Conservation (phyloP, 345 rosid species). For the Arabis alpina region DNA sequence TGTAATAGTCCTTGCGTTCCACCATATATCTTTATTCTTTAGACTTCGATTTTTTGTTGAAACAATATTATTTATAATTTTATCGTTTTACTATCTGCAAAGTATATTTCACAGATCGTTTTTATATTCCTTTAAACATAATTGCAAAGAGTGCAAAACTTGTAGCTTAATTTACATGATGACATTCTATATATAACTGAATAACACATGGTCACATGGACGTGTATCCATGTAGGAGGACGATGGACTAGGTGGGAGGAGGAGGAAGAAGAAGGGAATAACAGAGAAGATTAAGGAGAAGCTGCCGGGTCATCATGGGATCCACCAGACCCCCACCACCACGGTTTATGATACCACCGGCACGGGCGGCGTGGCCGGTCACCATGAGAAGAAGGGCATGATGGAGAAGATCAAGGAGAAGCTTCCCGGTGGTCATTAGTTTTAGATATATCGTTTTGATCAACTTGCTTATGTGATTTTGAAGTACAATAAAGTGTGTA, state of each 20-base stretch:
- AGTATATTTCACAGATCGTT: too few relatives aligned
- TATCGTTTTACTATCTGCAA: too few relatives aligned
- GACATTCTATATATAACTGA: not conserved
- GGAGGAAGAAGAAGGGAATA: slow-evolving; percentile 67
- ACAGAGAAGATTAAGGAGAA: slow-evolving; percentile 56
- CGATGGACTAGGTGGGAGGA: slow-evolving; percentile 70
- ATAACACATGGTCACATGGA: not conserved
- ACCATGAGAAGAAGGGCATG: slow-evolving; percentile 63
- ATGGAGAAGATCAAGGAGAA: slow-evolving; percentile 72
- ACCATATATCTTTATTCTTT: too few relatives aligned
- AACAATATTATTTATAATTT: too few relatives aligned
- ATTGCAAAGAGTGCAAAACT: too few relatives aligned
- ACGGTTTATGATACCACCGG: slow-evolving; percentile 35
- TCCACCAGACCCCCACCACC: slow-evolving; percentile 41
- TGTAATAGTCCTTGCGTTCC: too few relatives aligned
- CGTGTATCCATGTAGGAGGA: slow-evolving; percentile 49
- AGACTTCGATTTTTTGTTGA: too few relatives aligned
- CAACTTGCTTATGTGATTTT: not conserved
- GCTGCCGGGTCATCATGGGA: slow-evolving; percentile 50
- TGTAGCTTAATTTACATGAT: too few relatives aligned
- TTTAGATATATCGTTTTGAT: not conserved
- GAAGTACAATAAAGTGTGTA: not conserved
- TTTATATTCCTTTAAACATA: too few relatives aligned
- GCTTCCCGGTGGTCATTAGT: slow-evolving; percentile 51
- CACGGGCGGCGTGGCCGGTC: slow-evolving; percentile 14